Conservation (phyloP, 306 rosid genomes). For the Castanea mollissima region DNA sequence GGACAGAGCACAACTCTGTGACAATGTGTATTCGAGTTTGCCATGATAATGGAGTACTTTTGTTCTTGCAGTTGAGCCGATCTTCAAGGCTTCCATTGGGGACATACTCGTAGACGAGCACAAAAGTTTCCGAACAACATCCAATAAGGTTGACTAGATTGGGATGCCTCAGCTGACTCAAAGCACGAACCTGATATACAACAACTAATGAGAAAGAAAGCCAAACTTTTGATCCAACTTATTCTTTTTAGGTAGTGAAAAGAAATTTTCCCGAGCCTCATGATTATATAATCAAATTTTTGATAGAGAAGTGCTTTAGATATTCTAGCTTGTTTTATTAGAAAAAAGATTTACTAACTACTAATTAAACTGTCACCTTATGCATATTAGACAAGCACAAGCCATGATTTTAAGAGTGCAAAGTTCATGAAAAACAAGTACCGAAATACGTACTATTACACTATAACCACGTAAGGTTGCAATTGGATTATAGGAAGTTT, state of each 20-base stretch:
- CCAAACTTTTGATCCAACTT: background rate
- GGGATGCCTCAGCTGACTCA: slow-evolving; percentile 40
- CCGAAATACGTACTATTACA: too few relatives aligned
- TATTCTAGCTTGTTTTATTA: too few relatives aligned
- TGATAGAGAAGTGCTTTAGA: too few relatives aligned
- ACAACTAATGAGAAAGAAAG: slow-evolving; percentile 1
- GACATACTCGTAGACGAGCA: slow-evolving; percentile 48
- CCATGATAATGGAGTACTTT: slow-evolving; percentile 50
- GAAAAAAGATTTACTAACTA: too few relatives aligned
- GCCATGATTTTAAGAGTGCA: too few relatives aligned
- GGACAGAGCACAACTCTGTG: slow-evolving; percentile 49
- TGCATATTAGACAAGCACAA: too few relatives aligned
- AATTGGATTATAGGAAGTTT: too few relatives aligned
- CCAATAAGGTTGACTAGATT: slow-evolving; percentile 54
- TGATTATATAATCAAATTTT: too few relatives aligned
- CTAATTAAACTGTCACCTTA: too few relatives aligned
- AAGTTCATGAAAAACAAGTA: background rate
- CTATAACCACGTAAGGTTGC: too few relatives aligned
- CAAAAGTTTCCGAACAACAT: slow-evolving; percentile 46
- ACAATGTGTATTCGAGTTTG: slow-evolving; percentile 43
- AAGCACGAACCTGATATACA: slow-evolving; percentile 59
- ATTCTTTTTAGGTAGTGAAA: background rate
- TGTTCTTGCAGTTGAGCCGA: slow-evolving; percentile 43
- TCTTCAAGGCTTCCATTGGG: slow-evolving; percentile 62
- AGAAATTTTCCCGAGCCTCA: slow-evolving; percentile 7